These are phyloP conservation scores for Suillus plorans DNA, from an alignment of 768 basidiomycete species.

Conservation along the genomic window DNA sequence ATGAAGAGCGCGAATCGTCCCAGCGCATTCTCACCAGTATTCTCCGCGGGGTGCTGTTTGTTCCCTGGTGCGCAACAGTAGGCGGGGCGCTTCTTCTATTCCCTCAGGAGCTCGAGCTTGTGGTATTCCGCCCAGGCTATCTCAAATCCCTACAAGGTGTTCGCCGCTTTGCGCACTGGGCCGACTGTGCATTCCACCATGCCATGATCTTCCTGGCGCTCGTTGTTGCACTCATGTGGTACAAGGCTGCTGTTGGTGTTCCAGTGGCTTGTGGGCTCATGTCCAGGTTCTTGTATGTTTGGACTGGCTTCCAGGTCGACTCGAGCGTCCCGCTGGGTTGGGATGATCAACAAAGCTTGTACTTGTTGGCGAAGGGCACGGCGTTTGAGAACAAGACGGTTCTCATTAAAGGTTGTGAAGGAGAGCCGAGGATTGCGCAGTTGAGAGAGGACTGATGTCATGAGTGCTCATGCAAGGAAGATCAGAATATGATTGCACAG, in stretches of 20 bases:
- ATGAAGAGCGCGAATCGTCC: neutral
- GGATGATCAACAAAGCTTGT: conserved; percentile 35
- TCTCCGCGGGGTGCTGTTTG: conserved; percentile 26
- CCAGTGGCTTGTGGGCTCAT: conserved; percentile 17
- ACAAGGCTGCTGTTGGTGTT: conserved; percentile 17
- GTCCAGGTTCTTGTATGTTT: conserved; percentile 28
- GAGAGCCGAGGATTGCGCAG: neutral
- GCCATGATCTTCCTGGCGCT: conserved; percentile 33
- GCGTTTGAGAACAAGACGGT: conserved; percentile 8
- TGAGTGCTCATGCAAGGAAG: neutral
- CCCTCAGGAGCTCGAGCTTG: conserved; percentile 24
- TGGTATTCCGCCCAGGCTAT: conserved; percentile 33
- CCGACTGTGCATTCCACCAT: conserved; percentile 33
- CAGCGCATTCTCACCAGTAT: neutral
- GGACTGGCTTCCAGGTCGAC: conserved; percentile 26
- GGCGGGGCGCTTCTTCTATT: conserved; percentile 32
- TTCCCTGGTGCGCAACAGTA: conserved; percentile 37
- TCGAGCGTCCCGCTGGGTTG: conserved; percentile 27
- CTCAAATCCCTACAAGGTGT: conserved; percentile 26
- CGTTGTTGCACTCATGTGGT: conserved; percentile 19
- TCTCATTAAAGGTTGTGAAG: neutral
- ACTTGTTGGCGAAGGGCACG: conserved; percentile 26
- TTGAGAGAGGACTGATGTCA: neutral
- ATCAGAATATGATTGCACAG: neutral
- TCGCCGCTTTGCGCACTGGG: conserved; percentile 40